Base-by-base conservation (phyloP, 768 basidiomycete genomes). In the Leccinum rimulosum region DNA sequence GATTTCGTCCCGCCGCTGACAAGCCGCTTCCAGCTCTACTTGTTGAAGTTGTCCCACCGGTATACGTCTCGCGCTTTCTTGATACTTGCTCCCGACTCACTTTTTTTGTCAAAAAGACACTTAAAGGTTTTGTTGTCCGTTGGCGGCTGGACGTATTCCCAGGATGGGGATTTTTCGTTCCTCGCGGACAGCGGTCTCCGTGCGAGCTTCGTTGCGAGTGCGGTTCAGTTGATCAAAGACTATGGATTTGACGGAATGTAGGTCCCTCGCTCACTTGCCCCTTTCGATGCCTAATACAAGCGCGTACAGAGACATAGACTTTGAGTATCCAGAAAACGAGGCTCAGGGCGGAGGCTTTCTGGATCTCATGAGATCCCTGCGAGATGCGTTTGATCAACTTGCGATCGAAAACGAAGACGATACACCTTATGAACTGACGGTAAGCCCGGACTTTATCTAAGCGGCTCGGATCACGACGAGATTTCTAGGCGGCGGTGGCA, bases 221-320 rank as follows among this genome's bases (percentile, higher is more conserved):
- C 88, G 2, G 83, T 92, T 28, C 77, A 80, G 50, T 66, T 91
- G 10, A 75, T 88, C 50, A 81, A 87, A 65, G 85, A 93, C 70
- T 88, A 91, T 58, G 91, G 91, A 0, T 83, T 94, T 53, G 91
- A 93, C 65, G 91, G 91, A 54, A 82, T 90, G 86, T 85, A 63
- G 55, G 83, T 70, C 8, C 19, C 17, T 12, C 10, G 3, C 38
- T 14, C 14, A 6, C 10, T 28, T 17, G 3, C 27, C 35, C 1
- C 15, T 35, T 14, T 52, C 27, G 1, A 17, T 43, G 3, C 12
- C 35, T 25, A 5, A 58, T 52, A 22, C 17, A 28, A n/a, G n/a
- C 0, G 6, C n/a, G 0, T 15, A 11, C 47, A 86, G 86, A 68
- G 87, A 90, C 61, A 70, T 90, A 51, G 91, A 93, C 72, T 93